These are phyloP conservation scores for Astrocystis sublimbata DNA, from an alignment of 495 filamentous ascomycete species.

Conservation along the genomic window DNA sequence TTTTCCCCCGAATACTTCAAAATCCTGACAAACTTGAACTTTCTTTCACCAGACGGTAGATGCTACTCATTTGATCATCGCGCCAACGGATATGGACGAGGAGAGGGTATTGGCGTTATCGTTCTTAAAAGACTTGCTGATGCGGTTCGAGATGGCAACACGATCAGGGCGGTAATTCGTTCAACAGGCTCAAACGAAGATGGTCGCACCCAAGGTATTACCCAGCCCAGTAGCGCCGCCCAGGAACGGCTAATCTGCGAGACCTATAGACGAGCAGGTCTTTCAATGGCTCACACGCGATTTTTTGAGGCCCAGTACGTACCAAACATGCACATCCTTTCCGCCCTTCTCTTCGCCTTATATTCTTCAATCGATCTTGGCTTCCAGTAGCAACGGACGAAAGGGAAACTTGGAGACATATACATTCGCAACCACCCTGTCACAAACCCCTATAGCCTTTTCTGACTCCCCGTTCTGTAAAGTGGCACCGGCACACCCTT, in stretches of 20 bases:
- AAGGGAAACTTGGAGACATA: neutral
- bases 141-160: conserved; percentile 36
- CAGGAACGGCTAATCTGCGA: conserved; percentile 51
- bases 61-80: conserved; percentile 56
- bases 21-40: conserved; percentile 23
- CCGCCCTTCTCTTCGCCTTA: neutral
- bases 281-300: conserved; percentile 41
- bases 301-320: conserved; percentile 45
- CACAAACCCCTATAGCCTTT: neutral
- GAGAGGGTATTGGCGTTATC: conserved; percentile 56
- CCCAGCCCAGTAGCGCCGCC: conserved; percentile 25
- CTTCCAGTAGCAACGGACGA: neutral
- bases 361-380: neutral
- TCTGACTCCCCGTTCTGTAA: neutral
- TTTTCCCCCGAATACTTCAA: conserved; percentile 40
- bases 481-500: conserved; percentile 49
- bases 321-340: neutral
- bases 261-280: conserved; percentile 44
- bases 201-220: neutral
- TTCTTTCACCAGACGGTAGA: conserved; percentile 36
- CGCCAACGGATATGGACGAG: conserved; percentile 62
- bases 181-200: neutral
- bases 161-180: neutral
- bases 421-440: neutral
- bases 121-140: conserved; percentile 53